Evolutionary conservation across 2,329 filamentous ascomycete genomes (phyloP).

Genomic region (Sporothrix brunneoviolacea): DNA sequence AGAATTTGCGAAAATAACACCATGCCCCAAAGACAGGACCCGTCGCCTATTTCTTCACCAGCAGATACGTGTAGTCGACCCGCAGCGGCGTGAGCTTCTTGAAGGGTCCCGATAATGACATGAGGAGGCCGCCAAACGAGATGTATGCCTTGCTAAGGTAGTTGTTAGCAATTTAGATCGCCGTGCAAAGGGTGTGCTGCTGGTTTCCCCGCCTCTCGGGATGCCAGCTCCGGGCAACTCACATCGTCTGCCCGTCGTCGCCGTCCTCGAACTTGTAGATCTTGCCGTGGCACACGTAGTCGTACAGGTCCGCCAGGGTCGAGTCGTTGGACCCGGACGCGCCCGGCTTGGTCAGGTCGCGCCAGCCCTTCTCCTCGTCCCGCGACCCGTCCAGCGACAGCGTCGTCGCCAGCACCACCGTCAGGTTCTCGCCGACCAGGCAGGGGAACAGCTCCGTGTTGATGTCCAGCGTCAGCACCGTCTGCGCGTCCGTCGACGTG

Average conservation of each 20-base stretch:
- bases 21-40: background rate
- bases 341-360: conserved; percentile 56
- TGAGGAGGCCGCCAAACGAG: conserved; percentile 85
- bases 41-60: conserved; percentile 74
- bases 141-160: conserved; percentile 75
- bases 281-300: conserved; percentile 85
- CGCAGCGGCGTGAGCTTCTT: conserved; percentile 89
- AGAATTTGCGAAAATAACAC: too few relatives aligned
- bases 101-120: conserved; percentile 88
- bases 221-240: conserved; percentile 33
- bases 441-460: conserved; percentile 89
- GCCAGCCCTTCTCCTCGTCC: conserved; percentile 70
- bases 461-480: conserved; percentile 79
- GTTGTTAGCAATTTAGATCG: too few relatives aligned
- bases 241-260: conserved; percentile 77
- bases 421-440: conserved; percentile 65
- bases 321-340: conserved; percentile 35
- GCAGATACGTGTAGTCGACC: conserved; percentile 88
- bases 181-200: too few relatives aligned
- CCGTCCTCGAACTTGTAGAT: conserved; percentile 83
- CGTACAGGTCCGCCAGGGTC: conserved; percentile 69
- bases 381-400: conserved; percentile 80
- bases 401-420: conserved; percentile 76
- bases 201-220: background rate
- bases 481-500: conserved; percentile 66